Conservation (phyloP, 495 filamentous ascomycete genomes). For the Neurospora sp. region DNA sequence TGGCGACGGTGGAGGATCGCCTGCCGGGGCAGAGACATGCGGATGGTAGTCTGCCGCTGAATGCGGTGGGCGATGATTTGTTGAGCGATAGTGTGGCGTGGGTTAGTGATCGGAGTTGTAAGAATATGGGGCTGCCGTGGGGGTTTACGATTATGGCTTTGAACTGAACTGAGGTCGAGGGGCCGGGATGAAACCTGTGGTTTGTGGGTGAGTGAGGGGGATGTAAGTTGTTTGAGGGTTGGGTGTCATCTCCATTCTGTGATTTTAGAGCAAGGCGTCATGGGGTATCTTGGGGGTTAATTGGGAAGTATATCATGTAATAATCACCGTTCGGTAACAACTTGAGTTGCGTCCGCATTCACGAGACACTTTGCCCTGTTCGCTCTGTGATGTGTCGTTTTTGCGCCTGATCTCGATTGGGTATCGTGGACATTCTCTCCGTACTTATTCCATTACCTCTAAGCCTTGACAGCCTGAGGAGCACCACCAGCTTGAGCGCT, state of each 20-base stretch:
- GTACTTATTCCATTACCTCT: neutral
- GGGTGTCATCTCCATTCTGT: conserved; percentile 4
- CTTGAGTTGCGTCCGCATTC: neutral
- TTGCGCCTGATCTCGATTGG: neutral
- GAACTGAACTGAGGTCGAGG: conserved; percentile 1
- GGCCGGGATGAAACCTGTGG: neutral
- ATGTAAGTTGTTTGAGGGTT: neutral
- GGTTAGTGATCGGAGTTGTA: conserved; percentile 15
- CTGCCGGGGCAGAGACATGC: neutral
- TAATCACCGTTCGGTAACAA: neutral
- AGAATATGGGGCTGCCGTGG: conserved; percentile 25
- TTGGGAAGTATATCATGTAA: neutral
- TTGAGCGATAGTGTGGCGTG: conserved; percentile 14
- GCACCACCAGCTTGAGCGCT: conserved; percentile 26
- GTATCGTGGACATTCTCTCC: neutral
- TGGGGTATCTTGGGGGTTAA: conserved; percentile 5
- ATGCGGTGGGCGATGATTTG: conserved; percentile 6
- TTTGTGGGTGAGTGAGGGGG: neutral
- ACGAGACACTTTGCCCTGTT: neutral
- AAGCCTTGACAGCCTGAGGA: conserved; percentile 13
- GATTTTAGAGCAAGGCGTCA: conserved; percentile 12
- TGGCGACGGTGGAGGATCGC: conserved; percentile 7
- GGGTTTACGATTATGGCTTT: conserved; percentile 28
- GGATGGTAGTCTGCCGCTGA: neutral
- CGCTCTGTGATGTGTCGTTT: neutral